Base-by-base conservation (phyloP, 2,329 filamentous ascomycete genomes). In the Didymella arachidicola region DNA sequence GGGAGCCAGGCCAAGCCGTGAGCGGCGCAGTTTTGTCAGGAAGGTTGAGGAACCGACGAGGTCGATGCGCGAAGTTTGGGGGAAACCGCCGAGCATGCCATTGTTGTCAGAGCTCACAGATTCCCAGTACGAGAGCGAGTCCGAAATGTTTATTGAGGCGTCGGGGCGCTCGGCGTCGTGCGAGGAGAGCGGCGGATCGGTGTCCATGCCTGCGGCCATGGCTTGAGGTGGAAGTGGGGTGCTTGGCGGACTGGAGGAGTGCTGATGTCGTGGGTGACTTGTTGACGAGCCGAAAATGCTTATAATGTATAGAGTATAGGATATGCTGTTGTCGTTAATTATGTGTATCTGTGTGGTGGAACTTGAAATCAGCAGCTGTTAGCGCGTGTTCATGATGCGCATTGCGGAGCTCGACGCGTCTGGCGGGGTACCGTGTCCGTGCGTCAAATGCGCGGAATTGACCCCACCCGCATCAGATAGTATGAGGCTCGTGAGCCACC, bases 81-180 rank as follows among this genome's bases (percentile, higher is more conserved):
- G 86, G 80, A 77, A 93, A 57, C 84, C 91, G 61, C 92, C 93
- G 1, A 96, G 88, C 89, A 95, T 93, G 71, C 92, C 91, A 67
- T 89, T 84, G 62, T 85, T 82, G 60, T 84, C 82, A 11, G 83
- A 78, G 36, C 81, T 77, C 57, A 84, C 80, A 36, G 71, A 70
- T 60, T 80, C 79, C 84, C 84, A 87, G 77, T 87, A 85, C 52
- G 68, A 67, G 46, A 83, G 69, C 27, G 81, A 79, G 25, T 74
- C 74, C 38, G 71, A 63, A 61, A 79, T 73, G 69, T 81, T 69
- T 69, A 83, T 82, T 18, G 77, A 72, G 48, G 79, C 77, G 66
- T 83, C 80, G 34, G 74, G 71, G 19, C 64, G 65, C 51, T 66
- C 60, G 49, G 64, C 54, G 34, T 66, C 55, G 60, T 62, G 53